A percentile compares a stretch with the other conserved stretches of the same genome.
These are phyloP conservation scores for Fusarium hainanense DNA, from an alignment of 2,329 filamentous ascomycete species.

Conservation along the genomic window DNA sequence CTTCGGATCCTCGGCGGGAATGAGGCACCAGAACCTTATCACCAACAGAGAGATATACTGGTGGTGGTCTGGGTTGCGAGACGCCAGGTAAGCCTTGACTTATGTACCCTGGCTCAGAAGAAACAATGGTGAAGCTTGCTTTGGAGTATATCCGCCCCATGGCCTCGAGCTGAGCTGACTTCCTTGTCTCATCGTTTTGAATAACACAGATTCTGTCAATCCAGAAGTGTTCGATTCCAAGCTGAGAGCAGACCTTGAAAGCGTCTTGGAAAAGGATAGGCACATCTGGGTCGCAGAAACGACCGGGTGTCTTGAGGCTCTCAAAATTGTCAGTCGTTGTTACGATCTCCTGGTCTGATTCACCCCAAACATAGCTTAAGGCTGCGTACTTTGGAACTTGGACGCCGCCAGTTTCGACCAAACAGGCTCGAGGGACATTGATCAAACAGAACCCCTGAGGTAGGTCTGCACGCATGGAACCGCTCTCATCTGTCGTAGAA, in stretches of 20 bases:
- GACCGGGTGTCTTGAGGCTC: fast-evolving
- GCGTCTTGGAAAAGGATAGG: fast-evolving
- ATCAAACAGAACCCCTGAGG: background rate
- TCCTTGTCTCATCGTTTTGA: background rate
- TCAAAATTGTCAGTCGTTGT: background rate
- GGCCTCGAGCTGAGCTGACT: background rate
- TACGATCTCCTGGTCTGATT: background rate
- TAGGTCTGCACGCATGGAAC: no score
- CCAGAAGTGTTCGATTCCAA: background rate
- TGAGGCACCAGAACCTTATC: no score
- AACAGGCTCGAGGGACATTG: background rate
- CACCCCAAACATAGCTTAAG: background rate
- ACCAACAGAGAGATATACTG: fast-evolving
- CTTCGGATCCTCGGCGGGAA: no score
- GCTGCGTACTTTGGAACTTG: background rate
- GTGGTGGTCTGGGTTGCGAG: background rate
- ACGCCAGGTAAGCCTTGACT: background rate
- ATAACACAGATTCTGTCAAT: background rate
- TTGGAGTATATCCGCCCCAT: background rate
- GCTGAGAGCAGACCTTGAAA: background rate
- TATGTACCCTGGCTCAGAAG: fast-evolving
- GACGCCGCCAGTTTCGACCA: background rate
- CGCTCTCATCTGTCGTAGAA: no score
- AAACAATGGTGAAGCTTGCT: background rate
- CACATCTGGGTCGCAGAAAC: fast-evolving